phyloP scores from a whole-genome alignment of 2,329 filamentous ascomycete species.

The Diaporthe amygdali region DNA sequence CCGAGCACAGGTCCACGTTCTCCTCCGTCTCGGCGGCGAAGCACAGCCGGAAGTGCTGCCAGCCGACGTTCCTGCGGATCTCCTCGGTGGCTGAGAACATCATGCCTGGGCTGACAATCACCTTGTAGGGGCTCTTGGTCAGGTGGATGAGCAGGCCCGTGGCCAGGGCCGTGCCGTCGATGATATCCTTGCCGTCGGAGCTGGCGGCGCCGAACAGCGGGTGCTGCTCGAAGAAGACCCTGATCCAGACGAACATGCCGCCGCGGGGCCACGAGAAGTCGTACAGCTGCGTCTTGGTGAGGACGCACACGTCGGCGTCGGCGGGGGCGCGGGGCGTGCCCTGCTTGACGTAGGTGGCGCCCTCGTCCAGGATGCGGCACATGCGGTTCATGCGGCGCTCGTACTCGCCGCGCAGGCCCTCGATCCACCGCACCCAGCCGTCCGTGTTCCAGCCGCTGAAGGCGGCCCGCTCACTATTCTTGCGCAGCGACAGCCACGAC shows the following conservation, averaged over 20 bases:
- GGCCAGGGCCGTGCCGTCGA: slow-evolving; percentile 62
- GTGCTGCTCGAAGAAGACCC: slow-evolving; percentile 73
- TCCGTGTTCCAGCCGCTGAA: slow-evolving; percentile 75
- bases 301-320: slow-evolving; percentile 73
- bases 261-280: slow-evolving; percentile 81
- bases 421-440: slow-evolving; percentile 92
- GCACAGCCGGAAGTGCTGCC: slow-evolving; percentile 78
- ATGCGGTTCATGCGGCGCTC: slow-evolving; percentile 84
- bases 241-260: slow-evolving; percentile 92
- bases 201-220: slow-evolving; percentile 61
- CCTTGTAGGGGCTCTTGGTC: slow-evolving; percentile 71
- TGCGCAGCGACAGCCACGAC: slow-evolving; percentile 48
- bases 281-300: slow-evolving; percentile 76
- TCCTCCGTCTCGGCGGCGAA: slow-evolving; percentile 84
- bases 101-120: slow-evolving; percentile 72
- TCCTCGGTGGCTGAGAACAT: slow-evolving; percentile 75
- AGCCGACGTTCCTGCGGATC: slow-evolving; percentile 63
- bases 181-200: slow-evolving; percentile 40
- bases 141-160: slow-evolving; percentile 74
- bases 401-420: slow-evolving; percentile 82
- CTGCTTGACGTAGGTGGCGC: slow-evolving; percentile 69
- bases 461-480: slow-evolving; percentile 51
- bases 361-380: slow-evolving; percentile 74
- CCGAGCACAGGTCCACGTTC: slow-evolving; percentile 65
- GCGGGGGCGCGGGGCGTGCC: slow-evolving; percentile 49